Evolutionary conservation across 2,329 filamentous ascomycete species (phyloP).

Genomic region (Colletotrichum sansevieriae): DNA sequence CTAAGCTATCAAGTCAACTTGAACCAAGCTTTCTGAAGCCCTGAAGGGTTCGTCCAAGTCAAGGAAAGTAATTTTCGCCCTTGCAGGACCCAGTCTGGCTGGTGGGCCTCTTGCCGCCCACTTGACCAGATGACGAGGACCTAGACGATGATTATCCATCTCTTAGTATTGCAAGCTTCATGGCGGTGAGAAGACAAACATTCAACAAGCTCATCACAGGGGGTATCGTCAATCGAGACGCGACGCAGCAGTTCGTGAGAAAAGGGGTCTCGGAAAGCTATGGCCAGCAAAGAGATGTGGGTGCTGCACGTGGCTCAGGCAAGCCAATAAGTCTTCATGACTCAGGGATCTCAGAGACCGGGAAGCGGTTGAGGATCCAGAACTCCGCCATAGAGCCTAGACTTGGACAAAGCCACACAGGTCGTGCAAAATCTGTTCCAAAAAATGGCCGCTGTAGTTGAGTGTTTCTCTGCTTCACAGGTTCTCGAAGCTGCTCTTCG

Average conservation of each 20-base stretch:
- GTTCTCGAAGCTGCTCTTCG: slow-evolving; percentile 4
- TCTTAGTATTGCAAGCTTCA: too few relatives aligned
- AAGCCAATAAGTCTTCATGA: slow-evolving; percentile 24
- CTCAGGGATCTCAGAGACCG: slow-evolving; percentile 5
- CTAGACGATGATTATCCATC: too few relatives aligned
- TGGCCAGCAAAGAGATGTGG: slow-evolving; percentile 10
- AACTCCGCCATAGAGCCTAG: slow-evolving; percentile 11
- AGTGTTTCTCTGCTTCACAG: not conserved
- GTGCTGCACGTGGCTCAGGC: slow-evolving; percentile 14
- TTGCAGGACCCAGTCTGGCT: too few relatives aligned
- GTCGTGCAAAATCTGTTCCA: slow-evolving; percentile 16
- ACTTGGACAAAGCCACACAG: slow-evolving; percentile 5
- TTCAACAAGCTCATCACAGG: too few relatives aligned
- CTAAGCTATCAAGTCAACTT: too few relatives aligned
- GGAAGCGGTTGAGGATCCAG: slow-evolving; percentile 7
- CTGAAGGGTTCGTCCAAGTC: too few relatives aligned
- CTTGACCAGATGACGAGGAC: too few relatives aligned
- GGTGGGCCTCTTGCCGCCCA: too few relatives aligned
- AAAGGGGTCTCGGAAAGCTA: slow-evolving; percentile 18
- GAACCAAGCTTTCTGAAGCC: too few relatives aligned
- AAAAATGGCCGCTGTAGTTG: not conserved
- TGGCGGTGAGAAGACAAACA: too few relatives aligned
- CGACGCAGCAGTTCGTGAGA: not conserved
- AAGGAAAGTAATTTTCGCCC: too few relatives aligned
- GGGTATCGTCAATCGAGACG: too few relatives aligned